These are phyloP conservation scores for Leccinum aurantiacum DNA, from an alignment of 768 basidiomycete genomes.

Conservation along the genomic window DNA sequence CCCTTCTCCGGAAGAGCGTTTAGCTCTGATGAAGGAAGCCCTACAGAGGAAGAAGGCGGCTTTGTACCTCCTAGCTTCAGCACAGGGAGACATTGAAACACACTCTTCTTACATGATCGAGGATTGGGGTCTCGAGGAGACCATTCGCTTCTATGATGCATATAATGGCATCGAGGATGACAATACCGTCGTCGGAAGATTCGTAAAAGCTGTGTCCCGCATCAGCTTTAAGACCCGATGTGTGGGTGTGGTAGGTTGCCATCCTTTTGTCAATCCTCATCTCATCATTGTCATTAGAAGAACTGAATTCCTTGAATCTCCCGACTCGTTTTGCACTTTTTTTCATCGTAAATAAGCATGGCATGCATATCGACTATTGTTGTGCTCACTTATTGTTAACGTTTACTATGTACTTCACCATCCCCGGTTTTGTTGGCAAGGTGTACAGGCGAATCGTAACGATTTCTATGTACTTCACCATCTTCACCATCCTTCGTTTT, in stretches of 20 bases:
- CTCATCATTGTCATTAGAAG: no score
- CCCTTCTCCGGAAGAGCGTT: background rate
- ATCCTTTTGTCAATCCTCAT: no score
- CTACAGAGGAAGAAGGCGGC: background rate
- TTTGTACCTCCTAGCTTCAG: background rate
- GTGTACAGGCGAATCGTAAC: no score
- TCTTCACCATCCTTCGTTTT: no score
- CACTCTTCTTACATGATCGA: background rate
- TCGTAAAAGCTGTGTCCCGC: background rate
- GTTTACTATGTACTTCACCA: no score
- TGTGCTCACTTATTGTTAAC: no score
- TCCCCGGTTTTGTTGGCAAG: no score
- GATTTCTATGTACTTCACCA: no score
- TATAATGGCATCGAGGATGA: background rate
- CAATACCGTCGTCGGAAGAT: background rate
- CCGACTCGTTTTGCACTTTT: no score
- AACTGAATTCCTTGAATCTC: no score
- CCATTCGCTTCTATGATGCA: background rate
- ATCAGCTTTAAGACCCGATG: background rate
- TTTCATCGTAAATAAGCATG: no score
- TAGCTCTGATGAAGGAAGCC: background rate
- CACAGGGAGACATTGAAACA: background rate
- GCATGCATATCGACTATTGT: no score
- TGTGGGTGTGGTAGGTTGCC: background rate
- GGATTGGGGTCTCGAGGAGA: background rate